Percentiles rank a stretch among this genome's conserved stretches.
These are phyloP conservation scores for Kappamyces sp. DNA, from an alignment of 192 early-diverging fungal genomes.

Conservation along the genomic window DNA sequence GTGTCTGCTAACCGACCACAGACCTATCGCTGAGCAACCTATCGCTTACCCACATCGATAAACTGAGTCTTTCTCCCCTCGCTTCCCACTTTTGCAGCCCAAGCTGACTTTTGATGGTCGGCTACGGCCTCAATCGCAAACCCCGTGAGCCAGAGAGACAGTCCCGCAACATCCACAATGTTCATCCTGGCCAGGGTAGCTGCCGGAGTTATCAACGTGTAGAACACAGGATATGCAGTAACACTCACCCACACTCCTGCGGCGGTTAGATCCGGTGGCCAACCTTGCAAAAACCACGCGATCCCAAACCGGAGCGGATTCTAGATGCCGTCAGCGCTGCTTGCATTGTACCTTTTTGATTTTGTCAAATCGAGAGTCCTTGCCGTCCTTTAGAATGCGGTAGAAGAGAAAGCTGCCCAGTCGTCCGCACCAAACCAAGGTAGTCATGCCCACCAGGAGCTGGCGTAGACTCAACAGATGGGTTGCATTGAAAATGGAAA, in stretches of 20 bases:
- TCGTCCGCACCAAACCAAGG: conserved; percentile 32
- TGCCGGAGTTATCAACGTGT: conserved; percentile 29
- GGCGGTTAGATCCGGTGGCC: too few relatives aligned
- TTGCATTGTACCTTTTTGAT: conserved; percentile 22
- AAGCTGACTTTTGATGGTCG: conserved; percentile 41
- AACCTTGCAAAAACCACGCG: conserved; percentile 41
- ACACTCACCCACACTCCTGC: conserved; percentile 43
- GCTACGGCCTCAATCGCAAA: conserved; percentile 40
- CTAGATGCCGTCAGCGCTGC: too few relatives aligned
- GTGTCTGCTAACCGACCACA: conserved; percentile 22
- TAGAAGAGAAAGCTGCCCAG: conserved; percentile 41
- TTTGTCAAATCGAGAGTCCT: conserved; percentile 41
- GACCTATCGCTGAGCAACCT: neutral
- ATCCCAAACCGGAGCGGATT: conserved; percentile 35
- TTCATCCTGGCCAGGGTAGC: conserved; percentile 24
- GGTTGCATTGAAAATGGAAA: neutral
- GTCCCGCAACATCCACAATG: conserved; percentile 26
- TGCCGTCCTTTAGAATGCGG: conserved; percentile 23
- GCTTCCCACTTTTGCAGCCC: conserved; percentile 28
- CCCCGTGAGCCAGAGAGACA: conserved; percentile 38
- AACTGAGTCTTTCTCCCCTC: conserved; percentile 22
- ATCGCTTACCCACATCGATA: conserved; percentile 21
- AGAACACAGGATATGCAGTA: conserved; percentile 38
- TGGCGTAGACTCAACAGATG: conserved; percentile 27
- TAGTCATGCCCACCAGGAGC: conserved; percentile 30